Evolutionary conservation across 2,329 filamentous ascomycete genomes (phyloP).

Genomic region (Cryphonectria parasitica): DNA sequence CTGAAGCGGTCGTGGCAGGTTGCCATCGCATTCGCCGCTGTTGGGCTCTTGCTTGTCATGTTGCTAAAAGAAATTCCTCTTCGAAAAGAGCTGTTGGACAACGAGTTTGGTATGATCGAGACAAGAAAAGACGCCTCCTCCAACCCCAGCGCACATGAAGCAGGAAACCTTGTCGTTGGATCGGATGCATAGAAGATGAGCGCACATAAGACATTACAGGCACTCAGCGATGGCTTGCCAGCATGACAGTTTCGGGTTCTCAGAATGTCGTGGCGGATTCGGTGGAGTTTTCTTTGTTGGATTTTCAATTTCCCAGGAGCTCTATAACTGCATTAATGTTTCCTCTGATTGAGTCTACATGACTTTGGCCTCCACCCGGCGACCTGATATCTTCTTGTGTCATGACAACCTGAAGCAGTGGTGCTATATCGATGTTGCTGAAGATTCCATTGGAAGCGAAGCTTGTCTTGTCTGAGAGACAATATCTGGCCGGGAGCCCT

Average conservation of each 20-base stretch:
- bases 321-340: neutral
- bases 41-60: conserved; percentile 30
- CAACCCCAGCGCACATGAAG: too few relatives aligned
- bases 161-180: neutral
- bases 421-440: neutral
- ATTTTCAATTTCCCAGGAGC: neutral
- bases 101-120: neutral
- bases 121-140: neutral
- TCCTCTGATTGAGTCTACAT: neutral
- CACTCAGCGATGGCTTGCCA: neutral
- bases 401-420: neutral
- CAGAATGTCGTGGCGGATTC: neutral
- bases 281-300: neutral
- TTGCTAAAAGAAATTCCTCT: neutral
- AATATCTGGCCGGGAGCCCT: neutral
- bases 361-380: neutral
- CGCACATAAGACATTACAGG: neutral
- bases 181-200: neutral
- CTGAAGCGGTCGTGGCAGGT: conserved; percentile 25
- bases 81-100: neutral
- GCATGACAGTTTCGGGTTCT: neutral
- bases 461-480: neutral
- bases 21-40: conserved; percentile 33
- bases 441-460: neutral
- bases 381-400: neutral